phyloP scores from a whole-genome alignment of 257 asterid genomes.

The Haberlea rhodopensis region DNA sequence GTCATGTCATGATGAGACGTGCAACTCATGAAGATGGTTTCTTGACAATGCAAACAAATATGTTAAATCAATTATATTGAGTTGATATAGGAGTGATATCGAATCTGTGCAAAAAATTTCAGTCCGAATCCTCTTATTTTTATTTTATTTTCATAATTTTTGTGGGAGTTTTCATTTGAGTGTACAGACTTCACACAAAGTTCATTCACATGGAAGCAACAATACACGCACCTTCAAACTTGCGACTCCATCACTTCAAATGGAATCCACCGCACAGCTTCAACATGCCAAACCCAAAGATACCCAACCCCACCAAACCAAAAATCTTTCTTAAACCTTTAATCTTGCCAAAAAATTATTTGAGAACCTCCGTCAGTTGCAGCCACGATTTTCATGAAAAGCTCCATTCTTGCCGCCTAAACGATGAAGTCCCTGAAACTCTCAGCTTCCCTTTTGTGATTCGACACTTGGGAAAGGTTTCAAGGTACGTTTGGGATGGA shows the following conservation, averaged over 20 bases:
- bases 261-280: constrained; percentile 29
- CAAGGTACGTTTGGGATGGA: constrained; percentile 77
- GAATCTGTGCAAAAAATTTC: no score
- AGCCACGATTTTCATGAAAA: constrained; percentile 27
- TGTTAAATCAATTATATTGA: no score
- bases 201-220: constrained; percentile 29
- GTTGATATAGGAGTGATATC: no score
- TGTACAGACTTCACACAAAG: no score
- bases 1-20: no score
- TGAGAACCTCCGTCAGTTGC: constrained; percentile 34
- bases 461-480: constrained; percentile 48
- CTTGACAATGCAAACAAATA: no score
- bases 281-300: constrained; percentile 27
- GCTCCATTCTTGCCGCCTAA: constrained; percentile 7
- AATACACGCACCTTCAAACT: constrained; percentile 25
- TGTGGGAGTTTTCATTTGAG: no score
- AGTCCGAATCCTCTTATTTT: no score
- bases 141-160: no score
- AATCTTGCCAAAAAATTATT: constrained; percentile 37
- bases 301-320: constrained; percentile 26
- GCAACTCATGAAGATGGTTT: no score
- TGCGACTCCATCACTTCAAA: constrained; percentile 27
- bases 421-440: constrained; percentile 20
- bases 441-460: constrained; percentile 56
- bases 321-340: constrained; percentile 61